phyloP scores from a whole-genome alignment of 139 green algal genomes.

The Mychonastes homosphaera region DNA sequence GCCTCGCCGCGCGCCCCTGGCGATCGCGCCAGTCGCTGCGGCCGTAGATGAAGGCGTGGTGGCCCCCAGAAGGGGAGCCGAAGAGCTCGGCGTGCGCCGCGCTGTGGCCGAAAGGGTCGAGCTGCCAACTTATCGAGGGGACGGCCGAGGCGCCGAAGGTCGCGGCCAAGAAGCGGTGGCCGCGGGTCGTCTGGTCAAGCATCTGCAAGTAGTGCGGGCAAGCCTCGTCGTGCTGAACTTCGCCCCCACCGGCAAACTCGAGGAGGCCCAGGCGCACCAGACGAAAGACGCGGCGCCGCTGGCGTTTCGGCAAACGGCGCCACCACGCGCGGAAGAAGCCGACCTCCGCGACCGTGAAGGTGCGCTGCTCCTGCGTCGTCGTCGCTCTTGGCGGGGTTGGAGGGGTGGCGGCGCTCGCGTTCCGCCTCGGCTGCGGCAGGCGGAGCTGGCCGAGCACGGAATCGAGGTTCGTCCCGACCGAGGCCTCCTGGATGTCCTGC shows the following conservation, averaged over 20 bases:
- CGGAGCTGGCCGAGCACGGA: no score
- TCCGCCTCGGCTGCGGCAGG: no score
- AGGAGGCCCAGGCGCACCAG: constrained; percentile 50
- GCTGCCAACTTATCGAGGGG: constrained; percentile 70
- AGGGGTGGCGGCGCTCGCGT: no score
- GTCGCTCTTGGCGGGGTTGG: no score
- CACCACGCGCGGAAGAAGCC: constrained; percentile 81
- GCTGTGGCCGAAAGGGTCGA: constrained; percentile 90
- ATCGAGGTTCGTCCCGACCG: no score
- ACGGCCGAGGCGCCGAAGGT: constrained; percentile 47
- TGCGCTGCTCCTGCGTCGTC: no score
- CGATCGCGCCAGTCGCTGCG: constrained; percentile 69
- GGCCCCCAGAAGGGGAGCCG: constrained; percentile 45
- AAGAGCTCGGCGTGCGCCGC: constrained; percentile 68
- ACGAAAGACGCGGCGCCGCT: constrained; percentile 20
- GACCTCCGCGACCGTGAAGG: no score
- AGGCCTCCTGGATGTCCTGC: constrained; percentile 60
- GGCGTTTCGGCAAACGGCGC: constrained; percentile 40
- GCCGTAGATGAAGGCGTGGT: constrained; percentile 78
- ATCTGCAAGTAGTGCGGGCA: constrained; percentile 66
- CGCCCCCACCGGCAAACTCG: constrained; percentile 73
- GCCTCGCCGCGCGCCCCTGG: not conserved
- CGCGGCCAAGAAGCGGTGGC: constrained; percentile 56
- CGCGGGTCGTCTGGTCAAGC: constrained; percentile 81
- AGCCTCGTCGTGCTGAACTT: constrained; percentile 88